Conservation (phyloP, 2,329 filamentous ascomycete species). For the Verticillium nubilum region DNA sequence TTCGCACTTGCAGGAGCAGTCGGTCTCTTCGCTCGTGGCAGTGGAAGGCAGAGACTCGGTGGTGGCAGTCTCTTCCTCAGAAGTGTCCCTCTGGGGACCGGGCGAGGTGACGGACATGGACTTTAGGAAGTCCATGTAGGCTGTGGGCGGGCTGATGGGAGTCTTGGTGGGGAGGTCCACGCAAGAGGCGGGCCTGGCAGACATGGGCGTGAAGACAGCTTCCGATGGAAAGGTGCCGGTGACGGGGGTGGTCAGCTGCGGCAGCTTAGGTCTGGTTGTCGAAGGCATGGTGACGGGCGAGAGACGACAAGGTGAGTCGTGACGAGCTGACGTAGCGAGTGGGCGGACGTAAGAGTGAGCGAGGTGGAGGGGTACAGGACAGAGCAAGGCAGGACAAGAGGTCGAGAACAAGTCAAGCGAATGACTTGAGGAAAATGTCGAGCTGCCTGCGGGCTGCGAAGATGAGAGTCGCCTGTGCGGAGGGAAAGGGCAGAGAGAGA, state of each 20-base stretch:
- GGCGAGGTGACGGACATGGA: constrained; percentile 69
- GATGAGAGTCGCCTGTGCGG: constrained; percentile 27
- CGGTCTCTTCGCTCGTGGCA: constrained; percentile 45
- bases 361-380: constrained; percentile 3
- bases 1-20: constrained; percentile 53
- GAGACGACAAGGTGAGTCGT: constrained; percentile 7
- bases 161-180: constrained; percentile 66
- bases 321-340: constrained; percentile 10
- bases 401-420: constrained; percentile 33
- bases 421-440: constrained; percentile 30
- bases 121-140: constrained; percentile 91
- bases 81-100: constrained; percentile 25
- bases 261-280: constrained; percentile 51
- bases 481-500: constrained; percentile 17
- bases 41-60: constrained; percentile 32
- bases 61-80: constrained; percentile 41
- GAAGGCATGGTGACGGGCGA: constrained; percentile 41
- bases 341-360: constrained; percentile 5
- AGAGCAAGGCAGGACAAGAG: constrained; percentile 5
- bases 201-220: constrained; percentile 59
- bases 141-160: constrained; percentile 82
- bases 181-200: constrained; percentile 31
- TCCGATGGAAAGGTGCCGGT: constrained; percentile 58
- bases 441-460: constrained; percentile 28
- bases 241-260: constrained; percentile 57